phyloP scores from a whole-genome alignment of 257 asterid species.

The Ophiorrhiza pumila region DNA sequence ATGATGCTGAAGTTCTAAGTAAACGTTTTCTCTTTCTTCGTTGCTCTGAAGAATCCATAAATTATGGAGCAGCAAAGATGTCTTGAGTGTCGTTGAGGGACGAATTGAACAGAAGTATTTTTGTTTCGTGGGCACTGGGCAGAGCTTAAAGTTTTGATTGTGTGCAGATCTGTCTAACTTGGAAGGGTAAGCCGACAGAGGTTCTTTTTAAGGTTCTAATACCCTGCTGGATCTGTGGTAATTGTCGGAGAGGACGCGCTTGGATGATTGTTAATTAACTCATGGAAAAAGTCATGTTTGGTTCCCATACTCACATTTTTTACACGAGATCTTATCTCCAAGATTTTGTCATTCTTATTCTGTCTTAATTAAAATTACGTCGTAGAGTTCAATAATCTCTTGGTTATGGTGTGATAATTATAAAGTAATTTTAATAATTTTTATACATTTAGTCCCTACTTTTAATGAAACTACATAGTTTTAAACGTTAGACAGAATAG shows the following conservation, averaged over 20 bases:
- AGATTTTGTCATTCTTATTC: too few species aligned
- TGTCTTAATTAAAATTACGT: too few species aligned
- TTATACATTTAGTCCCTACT: too few species aligned
- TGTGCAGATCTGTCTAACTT: conserved; percentile 37
- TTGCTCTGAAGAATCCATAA: conserved; percentile 74
- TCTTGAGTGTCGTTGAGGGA: conserved; percentile 22
- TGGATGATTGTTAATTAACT: conserved; percentile 16
- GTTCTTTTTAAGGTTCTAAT: conserved; percentile 18
- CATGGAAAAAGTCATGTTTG: too few species aligned
- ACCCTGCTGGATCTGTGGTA: conserved; percentile 31
- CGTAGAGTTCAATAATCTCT: too few species aligned
- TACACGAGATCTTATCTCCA: too few species aligned
- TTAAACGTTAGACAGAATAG: too few species aligned
- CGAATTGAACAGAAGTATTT: conserved; percentile 11
- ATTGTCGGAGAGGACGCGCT: conserved; percentile 42
- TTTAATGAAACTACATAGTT: too few species aligned
- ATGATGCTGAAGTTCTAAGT: conserved; percentile 26
- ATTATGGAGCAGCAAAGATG: conserved; percentile 6
- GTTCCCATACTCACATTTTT: too few species aligned
- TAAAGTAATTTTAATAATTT: too few species aligned
- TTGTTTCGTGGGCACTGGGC: conserved; percentile 7
- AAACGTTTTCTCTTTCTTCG: conserved; percentile 79
- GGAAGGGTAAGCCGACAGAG: conserved; percentile 44
- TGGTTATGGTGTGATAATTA: too few species aligned
- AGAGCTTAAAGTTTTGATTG: neutral